A percentile compares a stretch with the other conserved stretches of the same genome.
phyloP scores from a whole-genome alignment of 768 basidiomycete species.

The Amanita brunnescens region DNA sequence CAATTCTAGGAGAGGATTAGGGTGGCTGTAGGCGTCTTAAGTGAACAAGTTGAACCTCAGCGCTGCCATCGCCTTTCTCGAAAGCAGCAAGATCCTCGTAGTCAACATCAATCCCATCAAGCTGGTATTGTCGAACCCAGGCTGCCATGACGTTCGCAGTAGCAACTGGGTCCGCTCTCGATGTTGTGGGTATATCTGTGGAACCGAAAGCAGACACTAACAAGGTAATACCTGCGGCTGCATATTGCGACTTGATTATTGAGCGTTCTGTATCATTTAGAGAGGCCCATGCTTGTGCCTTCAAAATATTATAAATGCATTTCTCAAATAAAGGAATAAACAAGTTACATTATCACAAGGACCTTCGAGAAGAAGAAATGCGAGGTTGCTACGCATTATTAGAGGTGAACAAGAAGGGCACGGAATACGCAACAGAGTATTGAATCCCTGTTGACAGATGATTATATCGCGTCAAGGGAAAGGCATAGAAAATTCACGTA shows the following conservation, averaged over 20 bases:
- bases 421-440: conserved; percentile 1
- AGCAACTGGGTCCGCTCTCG: conserved; percentile 45
- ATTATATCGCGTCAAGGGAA: not conserved
- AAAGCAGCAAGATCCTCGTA: conserved; percentile 67
- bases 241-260: conserved; percentile 44
- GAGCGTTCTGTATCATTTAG: conserved; percentile 1
- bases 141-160: conserved; percentile 58
- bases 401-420: not conserved
- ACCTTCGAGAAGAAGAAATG: conserved; percentile 48
- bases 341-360: conserved; percentile 43
- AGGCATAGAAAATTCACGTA: conserved; percentile 18
- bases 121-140: conserved; percentile 50
- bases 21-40: not conserved
- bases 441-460: conserved; percentile 1
- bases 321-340: not conserved
- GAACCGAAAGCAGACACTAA: conserved; percentile 56
- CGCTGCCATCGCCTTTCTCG: conserved; percentile 38
- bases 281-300: conserved; percentile 3
- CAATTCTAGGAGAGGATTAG: conserved; percentile 23
- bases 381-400: conserved; percentile 26
- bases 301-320: not conserved
- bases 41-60: conserved; percentile 30
- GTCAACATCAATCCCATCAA: conserved; percentile 74
- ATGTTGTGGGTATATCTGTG: conserved; percentile 46
- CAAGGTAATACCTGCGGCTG: conserved; percentile 50